Conservation (phyloP, 2,329 filamentous ascomycete genomes). For the Meredithiella fracta region DNA sequence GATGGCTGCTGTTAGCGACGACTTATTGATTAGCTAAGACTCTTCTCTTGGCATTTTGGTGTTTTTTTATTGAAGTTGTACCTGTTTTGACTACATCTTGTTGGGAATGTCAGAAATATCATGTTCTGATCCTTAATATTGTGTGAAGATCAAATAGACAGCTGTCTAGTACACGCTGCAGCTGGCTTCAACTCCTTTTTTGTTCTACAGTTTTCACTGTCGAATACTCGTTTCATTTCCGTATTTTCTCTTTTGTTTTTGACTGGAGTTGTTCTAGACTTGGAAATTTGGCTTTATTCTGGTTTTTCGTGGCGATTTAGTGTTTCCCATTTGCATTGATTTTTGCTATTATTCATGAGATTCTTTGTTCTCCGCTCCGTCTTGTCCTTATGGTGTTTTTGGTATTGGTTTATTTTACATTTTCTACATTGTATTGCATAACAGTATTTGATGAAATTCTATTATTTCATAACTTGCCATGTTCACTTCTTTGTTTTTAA, state of each 20-base stretch:
- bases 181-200: too few species aligned
- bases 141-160: not conserved
- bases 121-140: not conserved
- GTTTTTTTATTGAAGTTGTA: too few species aligned
- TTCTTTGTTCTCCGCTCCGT: not conserved
- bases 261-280: not conserved
- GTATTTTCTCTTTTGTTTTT: constrained; percentile 3
- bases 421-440: not conserved
- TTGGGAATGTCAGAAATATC: too few species aligned
- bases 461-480: too few species aligned
- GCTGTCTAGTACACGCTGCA: too few species aligned
- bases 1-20: not conserved
- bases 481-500: too few species aligned
- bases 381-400: not conserved
- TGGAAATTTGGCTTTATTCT: constrained; percentile 1
- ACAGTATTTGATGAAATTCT: not conserved
- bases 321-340: not conserved
- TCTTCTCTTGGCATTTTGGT: not conserved
- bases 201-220: not conserved
- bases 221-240: too few species aligned
- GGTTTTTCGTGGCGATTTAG: not conserved
- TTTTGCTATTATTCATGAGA: not conserved
- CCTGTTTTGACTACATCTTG: too few species aligned
- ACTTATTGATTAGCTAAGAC: not conserved
- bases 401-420: not conserved